Percentiles rank a stretch among this genome's conserved stretches.
These are phyloP conservation scores for Botrytis paeoniae DNA, from an alignment of 2,329 filamentous ascomycete genomes.

Conservation along the genomic window DNA sequence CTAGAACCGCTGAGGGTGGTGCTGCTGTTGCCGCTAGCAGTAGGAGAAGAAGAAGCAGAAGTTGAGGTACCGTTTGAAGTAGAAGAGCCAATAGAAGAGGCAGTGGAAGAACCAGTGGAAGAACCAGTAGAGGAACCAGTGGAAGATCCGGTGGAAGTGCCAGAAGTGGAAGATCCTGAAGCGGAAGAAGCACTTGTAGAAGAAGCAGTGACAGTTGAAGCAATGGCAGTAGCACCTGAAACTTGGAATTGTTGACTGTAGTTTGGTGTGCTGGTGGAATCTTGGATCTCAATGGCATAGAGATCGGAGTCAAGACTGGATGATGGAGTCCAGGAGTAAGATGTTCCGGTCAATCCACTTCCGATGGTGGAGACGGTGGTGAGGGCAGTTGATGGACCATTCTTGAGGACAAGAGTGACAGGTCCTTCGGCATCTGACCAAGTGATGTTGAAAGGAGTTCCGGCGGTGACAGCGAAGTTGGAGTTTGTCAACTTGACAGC, in stretches of 20 bases:
- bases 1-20: background rate
- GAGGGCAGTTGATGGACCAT: conserved; percentile 29
- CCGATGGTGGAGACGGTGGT: conserved; percentile 31
- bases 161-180: conserved; percentile 18
- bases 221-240: conserved; percentile 25
- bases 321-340: conserved; percentile 30
- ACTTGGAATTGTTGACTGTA: conserved; percentile 33
- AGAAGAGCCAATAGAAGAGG: background rate
- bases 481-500: conserved; percentile 33
- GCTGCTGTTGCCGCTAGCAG: background rate
- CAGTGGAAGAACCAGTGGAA: background rate
- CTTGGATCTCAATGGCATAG: conserved; percentile 35
- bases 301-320: conserved; percentile 20
- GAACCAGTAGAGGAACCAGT: background rate
- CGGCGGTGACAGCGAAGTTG: conserved; percentile 29
- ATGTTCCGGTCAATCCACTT: conserved; percentile 28
- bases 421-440: conserved; percentile 32
- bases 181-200: conserved; percentile 11
- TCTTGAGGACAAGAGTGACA: conserved; percentile 34
- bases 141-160: background rate
- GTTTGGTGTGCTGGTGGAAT: conserved; percentile 27
- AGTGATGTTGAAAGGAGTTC: conserved; percentile 30
- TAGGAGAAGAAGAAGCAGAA: background rate
- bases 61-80: background rate
- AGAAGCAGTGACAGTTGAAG: conserved; percentile 22